Conservation (phyloP, 441 rosid species). For the Melastoma candidum region DNA sequence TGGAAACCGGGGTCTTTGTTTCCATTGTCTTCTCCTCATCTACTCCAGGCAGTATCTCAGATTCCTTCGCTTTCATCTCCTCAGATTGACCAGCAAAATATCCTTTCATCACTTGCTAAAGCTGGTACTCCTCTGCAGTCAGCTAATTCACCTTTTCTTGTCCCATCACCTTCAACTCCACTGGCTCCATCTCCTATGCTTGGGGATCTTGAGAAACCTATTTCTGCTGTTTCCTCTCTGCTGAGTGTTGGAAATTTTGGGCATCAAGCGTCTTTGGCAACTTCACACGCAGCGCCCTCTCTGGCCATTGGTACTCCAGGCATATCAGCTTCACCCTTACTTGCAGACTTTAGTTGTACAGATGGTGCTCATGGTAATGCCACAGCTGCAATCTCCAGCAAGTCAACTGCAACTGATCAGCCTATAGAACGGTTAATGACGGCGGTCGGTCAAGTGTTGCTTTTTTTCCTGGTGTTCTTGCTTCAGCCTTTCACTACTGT, state of each 20-base stretch:
- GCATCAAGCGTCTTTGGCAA: conserved; percentile 4
- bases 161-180: conserved; percentile 19
- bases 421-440: conserved; percentile 32
- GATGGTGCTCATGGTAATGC: conserved; percentile 8
- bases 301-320: conserved; percentile 11
- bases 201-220: conserved; percentile 15
- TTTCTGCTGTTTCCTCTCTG: conserved; percentile 14
- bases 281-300: not conserved
- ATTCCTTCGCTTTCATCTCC: conserved; percentile 22
- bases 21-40: conserved; percentile 5
- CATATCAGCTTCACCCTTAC: conserved; percentile 12
- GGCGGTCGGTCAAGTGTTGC: conserved; percentile 20
- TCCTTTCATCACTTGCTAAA: conserved; percentile 13
- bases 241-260: conserved; percentile 5
- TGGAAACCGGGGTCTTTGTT: not conserved
- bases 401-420: conserved; percentile 10
- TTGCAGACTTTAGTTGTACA: conserved; percentile 10
- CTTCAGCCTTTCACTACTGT: not conserved
- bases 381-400: conserved; percentile 3
- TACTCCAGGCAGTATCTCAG: conserved; percentile 14
- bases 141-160: conserved; percentile 16
- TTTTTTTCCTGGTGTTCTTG: no score
- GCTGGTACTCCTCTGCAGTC: conserved; percentile 16
- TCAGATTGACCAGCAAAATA: conserved; percentile 19
- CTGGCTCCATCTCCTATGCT: conserved; percentile 16